phyloP scores from a whole-genome alignment of 768 basidiomycete species.

The Russula brevipes region DNA sequence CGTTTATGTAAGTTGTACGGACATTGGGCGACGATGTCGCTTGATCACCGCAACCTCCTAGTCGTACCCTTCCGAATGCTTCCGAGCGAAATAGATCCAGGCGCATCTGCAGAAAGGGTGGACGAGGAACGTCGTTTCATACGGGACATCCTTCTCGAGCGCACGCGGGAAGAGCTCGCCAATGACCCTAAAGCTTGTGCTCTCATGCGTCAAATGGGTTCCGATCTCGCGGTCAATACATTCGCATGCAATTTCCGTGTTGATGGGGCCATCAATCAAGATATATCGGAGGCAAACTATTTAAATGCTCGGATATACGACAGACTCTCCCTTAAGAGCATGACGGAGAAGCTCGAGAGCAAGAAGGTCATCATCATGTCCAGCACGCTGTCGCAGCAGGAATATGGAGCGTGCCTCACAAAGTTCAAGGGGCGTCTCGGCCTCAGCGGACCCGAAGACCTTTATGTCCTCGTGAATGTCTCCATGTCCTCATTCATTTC shows the following conservation, averaged over 20 bases:
- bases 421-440: constrained; percentile 38
- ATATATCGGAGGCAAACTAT: constrained; percentile 40
- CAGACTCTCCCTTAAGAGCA: constrained; percentile 33
- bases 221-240: constrained; percentile 42
- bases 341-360: constrained; percentile 29
- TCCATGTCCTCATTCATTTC: constrained; percentile 39
- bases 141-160: constrained; percentile 17
- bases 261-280: constrained; percentile 33
- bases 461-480: constrained; percentile 37
- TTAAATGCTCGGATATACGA: constrained; percentile 39
- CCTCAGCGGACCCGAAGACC: constrained; percentile 31
- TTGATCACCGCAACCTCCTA: constrained; percentile 32
- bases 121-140: constrained; percentile 28
- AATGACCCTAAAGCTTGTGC: constrained; percentile 14
- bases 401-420: constrained; percentile 35
- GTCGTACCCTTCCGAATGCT: constrained; percentile 40
- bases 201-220: constrained; percentile 21
- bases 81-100: constrained; percentile 31
- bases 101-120: constrained; percentile 23
- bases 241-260: constrained; percentile 43
- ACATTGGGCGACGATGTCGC: constrained; percentile 40
- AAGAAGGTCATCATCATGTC: constrained; percentile 28
- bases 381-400: constrained; percentile 32
- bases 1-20: constrained; percentile 30
- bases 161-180: constrained; percentile 18